These are phyloP conservation scores for Sclerotinia nivalis DNA, from an alignment of 2,329 filamentous ascomycete genomes.

Conservation along the genomic window DNA sequence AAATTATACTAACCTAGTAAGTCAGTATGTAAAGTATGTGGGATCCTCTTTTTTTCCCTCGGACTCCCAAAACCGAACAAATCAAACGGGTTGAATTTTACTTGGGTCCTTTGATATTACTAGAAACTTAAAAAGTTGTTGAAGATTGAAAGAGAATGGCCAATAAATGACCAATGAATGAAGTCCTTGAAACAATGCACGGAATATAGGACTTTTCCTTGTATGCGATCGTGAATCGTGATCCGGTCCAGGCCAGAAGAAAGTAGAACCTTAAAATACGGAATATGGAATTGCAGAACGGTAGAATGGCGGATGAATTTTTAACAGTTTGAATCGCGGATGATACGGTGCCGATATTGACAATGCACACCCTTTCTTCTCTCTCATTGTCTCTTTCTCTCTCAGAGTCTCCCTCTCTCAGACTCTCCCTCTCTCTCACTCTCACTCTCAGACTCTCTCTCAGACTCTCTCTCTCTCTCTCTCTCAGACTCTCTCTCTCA, in stretches of 20 bases:
- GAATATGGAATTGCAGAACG: not conserved
- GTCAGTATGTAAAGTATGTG: not conserved
- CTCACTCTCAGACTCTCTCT: not conserved
- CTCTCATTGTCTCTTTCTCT: not conserved
- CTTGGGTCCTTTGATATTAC: constrained; percentile 1
- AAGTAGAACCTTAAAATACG: not conserved
- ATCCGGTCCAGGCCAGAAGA: not conserved
- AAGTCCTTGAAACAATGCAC: not conserved
- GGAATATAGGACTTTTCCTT: not conserved
- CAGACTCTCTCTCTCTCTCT: not conserved
- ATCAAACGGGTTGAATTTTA: not conserved
- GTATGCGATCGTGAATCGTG: not conserved
- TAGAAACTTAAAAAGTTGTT: not conserved
- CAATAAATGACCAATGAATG: not conserved
- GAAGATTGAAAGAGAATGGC: not conserved
- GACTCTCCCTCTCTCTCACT: not conserved
- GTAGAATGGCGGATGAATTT: not conserved
- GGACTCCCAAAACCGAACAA: not conserved
- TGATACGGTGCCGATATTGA: not conserved
- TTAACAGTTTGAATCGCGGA: not conserved
- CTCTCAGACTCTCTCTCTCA: not conserved
- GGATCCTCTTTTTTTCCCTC: not conserved
- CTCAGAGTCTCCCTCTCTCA: not conserved
- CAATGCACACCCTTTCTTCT: not conserved
- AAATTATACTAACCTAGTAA: not conserved